Base-by-base conservation (phyloP, 2,329 filamentous ascomycete species). In the Ceratocystis smalleyi region DNA sequence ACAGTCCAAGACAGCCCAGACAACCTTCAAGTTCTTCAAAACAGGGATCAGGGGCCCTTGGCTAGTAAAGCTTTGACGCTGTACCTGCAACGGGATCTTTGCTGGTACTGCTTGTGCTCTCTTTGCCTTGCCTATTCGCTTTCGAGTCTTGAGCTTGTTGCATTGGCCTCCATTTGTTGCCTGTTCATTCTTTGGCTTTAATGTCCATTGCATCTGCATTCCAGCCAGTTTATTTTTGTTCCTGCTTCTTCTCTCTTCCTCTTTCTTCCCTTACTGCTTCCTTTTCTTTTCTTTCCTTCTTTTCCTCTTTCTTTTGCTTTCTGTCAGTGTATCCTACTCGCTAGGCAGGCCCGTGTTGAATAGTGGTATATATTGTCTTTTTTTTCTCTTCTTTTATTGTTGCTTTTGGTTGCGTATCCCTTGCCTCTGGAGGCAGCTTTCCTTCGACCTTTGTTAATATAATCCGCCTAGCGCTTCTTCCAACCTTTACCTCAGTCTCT, bases 371-470 rank as follows among this genome's bases (percentile, higher is more conserved):
- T 45, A 55, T 47, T 47, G 65, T 63, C 27, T 67, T 65, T 45
- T 32, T 67, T 65, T 45, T 43, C 65, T 47, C 62, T 67, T 60
- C 67, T 63, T 67, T 66, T 62, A 59, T 67, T 62, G 64, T 66
- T 66, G 35, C 12, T 57, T 30, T 63, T 54, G 17, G 54, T 64
- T 35, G 43, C 62, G n/a, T 19, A 43, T 61, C 27, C 57, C 43
- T 63, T 24, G 62, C 55, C 57, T 64, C 57, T 64, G 57, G 63
- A 64, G 57, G 63, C 62, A 27, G 22, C 49, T 64, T 49, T n/a
- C 30, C 49, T 59, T 61, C 45, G n/a, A 55, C 15, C 49, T 15
- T 54, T 64, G 49, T 24, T 51, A 64, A 40, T 64, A 55, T 63
- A 55, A 62, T 47, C n/a, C 24, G 43, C 19, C 27, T 43, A 19